Evolutionary conservation across 2,329 filamentous ascomycete genomes (phyloP), one percentile per base, ranked within the genome.

Genomic region (Atkinsonella texensis): DNA sequence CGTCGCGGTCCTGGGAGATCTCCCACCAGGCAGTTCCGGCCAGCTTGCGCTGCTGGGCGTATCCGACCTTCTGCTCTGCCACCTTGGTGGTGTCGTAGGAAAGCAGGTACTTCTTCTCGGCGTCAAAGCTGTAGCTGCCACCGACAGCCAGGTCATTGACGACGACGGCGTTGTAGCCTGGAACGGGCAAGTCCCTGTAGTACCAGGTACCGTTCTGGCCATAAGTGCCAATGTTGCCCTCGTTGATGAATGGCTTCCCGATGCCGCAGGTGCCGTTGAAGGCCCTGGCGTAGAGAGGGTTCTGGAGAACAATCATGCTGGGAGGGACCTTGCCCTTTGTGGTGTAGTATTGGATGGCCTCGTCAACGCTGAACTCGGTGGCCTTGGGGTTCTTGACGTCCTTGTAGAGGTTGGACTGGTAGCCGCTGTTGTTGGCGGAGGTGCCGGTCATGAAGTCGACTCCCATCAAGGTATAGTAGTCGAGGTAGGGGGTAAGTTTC

Each of bases 21-120:
- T 94, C 87, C 88, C 88, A 95, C 77, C 85, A 94, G 73, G 93
- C 85, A 0, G 79, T 83, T 12, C 88, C 88, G 1, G 84, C 87
- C 1, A 94, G 74, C 0, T 76, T 71, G 49, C 73, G 71, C 18
- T 70, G 59, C 57, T 71, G 69, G 57, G 91, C 74, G 61, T 84
- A 93, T 7, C 70, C 62, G 0, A 77, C 77, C 70, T 93, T 94
- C 56, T 68, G 61, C 28, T 63, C 63, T 0, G 78, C 79, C 55
- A 83, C 80, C 35, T 69, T 64, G 0, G 79, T 71, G 4, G 76
- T 85, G 59, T 86, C 83, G 60, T 87, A 91, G 31, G 78, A 80
- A 48, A 95, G 71, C 69, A 93, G 79, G 59, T 81, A 80, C 49
- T 73, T 70, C 9, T 70, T 72, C 0, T 51, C 57, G 0, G 67